A percentile compares a stretch with the other conserved stretches of the same genome.
phyloP scores from a whole-genome alignment of 768 basidiomycete species.

The Boletus eberwhitei region DNA sequence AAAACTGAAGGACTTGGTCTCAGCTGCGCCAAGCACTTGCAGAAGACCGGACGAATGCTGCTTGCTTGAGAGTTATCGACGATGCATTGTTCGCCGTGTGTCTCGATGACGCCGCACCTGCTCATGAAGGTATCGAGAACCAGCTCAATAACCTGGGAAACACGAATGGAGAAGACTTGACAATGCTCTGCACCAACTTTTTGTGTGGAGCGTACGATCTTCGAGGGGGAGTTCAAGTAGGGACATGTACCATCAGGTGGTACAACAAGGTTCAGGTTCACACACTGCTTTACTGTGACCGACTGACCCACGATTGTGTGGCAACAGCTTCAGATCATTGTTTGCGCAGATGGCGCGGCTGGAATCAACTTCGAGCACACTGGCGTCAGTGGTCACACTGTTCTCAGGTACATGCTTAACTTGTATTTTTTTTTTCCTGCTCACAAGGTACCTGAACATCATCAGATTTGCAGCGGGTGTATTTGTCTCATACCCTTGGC shows the following conservation, averaged over 20 bases:
- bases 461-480: constrained; percentile 82
- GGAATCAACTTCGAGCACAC: constrained; percentile 99
- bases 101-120: constrained; percentile 71
- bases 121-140: constrained; percentile 14
- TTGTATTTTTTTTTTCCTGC: not conserved
- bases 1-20: constrained; percentile 93
- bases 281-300: not conserved
- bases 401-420: constrained; percentile 53
- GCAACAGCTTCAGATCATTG: constrained; percentile 88
- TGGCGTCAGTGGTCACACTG: constrained; percentile 96
- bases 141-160: not conserved
- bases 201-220: constrained; percentile 89
- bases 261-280: constrained; percentile 69
- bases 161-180: constrained; percentile 53
- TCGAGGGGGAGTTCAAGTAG: constrained; percentile 83
- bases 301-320: not conserved
- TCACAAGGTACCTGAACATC: not conserved
- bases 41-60: constrained; percentile 68
- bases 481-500: constrained; percentile 97
- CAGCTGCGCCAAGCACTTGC: constrained; percentile 61
- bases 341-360: constrained; percentile 88
- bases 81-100: constrained; percentile 91
- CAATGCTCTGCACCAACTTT: constrained; percentile 86
- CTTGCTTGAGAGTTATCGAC: constrained; percentile 83
- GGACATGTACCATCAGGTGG: constrained; percentile 95